Conservation (phyloP, 352 stramenopile species). For the Thalassiosira mediterranea region DNA sequence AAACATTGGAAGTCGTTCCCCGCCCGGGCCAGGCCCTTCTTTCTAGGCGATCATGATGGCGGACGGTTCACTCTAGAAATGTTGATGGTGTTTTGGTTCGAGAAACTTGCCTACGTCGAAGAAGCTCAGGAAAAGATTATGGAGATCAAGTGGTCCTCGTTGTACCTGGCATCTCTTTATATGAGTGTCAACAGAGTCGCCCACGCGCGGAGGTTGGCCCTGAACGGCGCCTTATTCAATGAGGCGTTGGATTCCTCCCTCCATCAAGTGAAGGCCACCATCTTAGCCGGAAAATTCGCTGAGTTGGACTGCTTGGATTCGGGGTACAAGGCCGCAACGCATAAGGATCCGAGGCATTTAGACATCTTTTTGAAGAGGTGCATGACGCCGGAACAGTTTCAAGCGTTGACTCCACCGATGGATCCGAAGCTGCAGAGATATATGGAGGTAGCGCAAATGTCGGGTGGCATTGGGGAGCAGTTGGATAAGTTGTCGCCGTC, state of each 20-base stretch:
- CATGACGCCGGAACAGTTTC: too few species aligned
- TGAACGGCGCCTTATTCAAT: constrained; percentile 1
- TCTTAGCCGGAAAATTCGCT: neutral
- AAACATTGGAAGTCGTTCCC: neutral
- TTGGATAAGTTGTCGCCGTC: too few species aligned
- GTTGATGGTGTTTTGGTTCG: constrained; percentile 1
- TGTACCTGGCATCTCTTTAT: neutral
- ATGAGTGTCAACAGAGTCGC: neutral
- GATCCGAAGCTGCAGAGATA: too few species aligned
- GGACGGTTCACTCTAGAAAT: neutral
- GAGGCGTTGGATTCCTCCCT: neutral
- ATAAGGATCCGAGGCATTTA: too few species aligned
- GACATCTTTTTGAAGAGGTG: too few species aligned
- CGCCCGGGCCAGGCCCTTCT: neutral
- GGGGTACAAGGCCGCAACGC: too few species aligned
- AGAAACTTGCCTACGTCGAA: too few species aligned
- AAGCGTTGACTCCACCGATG: too few species aligned
- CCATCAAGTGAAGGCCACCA: neutral
- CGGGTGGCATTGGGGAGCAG: too few species aligned
- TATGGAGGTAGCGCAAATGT: too few species aligned
- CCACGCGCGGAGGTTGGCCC: neutral
- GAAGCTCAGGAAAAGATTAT: too few species aligned
- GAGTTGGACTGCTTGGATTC: too few species aligned
- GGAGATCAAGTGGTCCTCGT: neutral
- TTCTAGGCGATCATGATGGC: neutral